Evolutionary conservation across 176 grass and related monocot species (phyloP).

Genomic region (Carex kokanica): DNA sequence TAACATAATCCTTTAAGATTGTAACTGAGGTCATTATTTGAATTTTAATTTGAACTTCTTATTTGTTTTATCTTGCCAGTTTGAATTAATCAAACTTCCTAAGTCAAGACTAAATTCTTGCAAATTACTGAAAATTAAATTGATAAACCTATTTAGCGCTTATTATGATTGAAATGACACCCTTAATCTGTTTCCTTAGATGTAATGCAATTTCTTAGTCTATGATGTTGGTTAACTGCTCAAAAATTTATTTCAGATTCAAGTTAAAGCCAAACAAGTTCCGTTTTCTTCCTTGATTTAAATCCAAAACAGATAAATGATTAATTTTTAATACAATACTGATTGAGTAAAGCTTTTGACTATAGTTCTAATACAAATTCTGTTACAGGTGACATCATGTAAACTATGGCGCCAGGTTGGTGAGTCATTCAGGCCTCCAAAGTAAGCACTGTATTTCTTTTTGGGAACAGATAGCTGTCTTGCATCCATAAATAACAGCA

Average conservation of each 20-base stretch:
- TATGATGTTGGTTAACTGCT: background rate
- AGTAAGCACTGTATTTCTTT: conserved; percentile 49
- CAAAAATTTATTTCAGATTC: background rate
- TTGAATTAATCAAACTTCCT: background rate
- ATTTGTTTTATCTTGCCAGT: background rate
- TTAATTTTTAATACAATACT: background rate
- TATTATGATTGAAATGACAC: background rate
- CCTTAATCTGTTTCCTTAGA: background rate
- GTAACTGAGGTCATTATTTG: background rate
- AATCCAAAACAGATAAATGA: background rate
- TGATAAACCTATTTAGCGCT: background rate
- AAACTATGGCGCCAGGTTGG: conserved; percentile 99
- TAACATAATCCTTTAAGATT: background rate
- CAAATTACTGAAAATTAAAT: conserved; percentile 3
- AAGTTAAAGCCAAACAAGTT: background rate
- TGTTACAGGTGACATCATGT: conserved; percentile 81
- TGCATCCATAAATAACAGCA: background rate
- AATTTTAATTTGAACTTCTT: background rate
- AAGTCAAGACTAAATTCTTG: background rate
- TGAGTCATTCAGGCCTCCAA: conserved; percentile 95
- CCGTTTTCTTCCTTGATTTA: background rate
- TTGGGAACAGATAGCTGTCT: background rate
- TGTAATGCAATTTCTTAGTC: background rate
- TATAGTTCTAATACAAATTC: conserved; percentile 14
- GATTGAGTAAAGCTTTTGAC: background rate